Evolutionary conservation across 345 rosid genomes (phyloP), one percentile per base, ranked within the genome.

Genomic region (Trapa bicornis): DNA sequence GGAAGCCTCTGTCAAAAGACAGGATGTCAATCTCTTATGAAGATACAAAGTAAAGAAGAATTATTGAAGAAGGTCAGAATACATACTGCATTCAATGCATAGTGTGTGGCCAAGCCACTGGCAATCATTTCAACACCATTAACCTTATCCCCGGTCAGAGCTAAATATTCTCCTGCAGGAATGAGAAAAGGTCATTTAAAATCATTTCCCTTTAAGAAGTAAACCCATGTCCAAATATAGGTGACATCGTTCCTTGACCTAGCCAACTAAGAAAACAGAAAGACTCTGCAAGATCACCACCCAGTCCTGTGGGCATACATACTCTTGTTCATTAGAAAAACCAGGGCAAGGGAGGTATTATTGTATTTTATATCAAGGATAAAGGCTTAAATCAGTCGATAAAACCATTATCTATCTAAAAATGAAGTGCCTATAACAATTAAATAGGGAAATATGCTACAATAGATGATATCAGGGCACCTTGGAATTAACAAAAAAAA

Each of bases 51-150:
- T 36, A 53, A 22, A 14, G 70, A 13, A 68, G 47, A 68, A 80
- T 64, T 56, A 68, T 2, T 8, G 3, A 10, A 53, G 47, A 17
- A 48, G 65, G 52, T 37, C 29, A 56, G 39, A 67, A 66, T 65
- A 78, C 89, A 70, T 68, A 94, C 97, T 50, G 81, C 79, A 68
- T 85, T 78, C 76, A 94, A 77, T 66, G 86, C 74, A 72, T 75
- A 94, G 75, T 87, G 99, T 39, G 99, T 89, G 48, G 99, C 97
- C 78, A 91, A 97, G 80, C 90, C 87, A 78, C 87, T 87, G 2
- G 96, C 95, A 75, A 91, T 83, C 97, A 94, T 94, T 73, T 94
- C 96, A 1, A 77, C 86, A 72, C 93, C 97, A 79, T 84, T 77
- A 43, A 89, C 95, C 73, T 87, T 89, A 77, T 89, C 88, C 75